Base-by-base conservation (phyloP, 2,329 filamentous ascomycete species). In the Penicillium sp. region DNA sequence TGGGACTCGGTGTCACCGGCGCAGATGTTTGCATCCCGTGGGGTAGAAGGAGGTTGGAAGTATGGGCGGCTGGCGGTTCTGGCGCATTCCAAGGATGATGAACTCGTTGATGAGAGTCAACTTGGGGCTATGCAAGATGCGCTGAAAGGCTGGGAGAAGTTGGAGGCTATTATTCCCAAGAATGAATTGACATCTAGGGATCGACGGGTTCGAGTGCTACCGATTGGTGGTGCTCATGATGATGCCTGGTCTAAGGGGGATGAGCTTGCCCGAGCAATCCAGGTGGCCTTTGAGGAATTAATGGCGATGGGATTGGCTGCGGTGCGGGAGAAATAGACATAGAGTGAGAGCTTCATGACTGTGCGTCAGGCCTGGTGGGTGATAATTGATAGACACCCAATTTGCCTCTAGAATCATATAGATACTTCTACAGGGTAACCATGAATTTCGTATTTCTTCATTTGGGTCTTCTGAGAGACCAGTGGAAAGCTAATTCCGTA, bases 101-200 rank as follows among this genome's bases (percentile, higher is more conserved):
- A 54, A 27, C 48, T 70, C 22, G 64, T 70, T 6, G 63, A 69
- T 50, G 40, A 44, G 30, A 45, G 41, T 1, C 68, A 71, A 45
- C 34, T 57, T 5, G 55, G 62, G 29, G 52, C 32, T 2, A 69
- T 77, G 73, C 52, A 72, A 69, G 46, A 72, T 59, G 59, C 69
- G 59, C 59, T 76, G 67, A 57, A 72, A 61, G 53, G 66, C 56
- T 67, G 71, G 71, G 60, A 74, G 32, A 28, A 29, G 18, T 15
- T 7, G 3, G 31, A 40, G 11, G 35, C 35, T 13, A 27, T 42
- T 11, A 37, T 42, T 9, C 30, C 41, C 4, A 28, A 32, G 30
- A 29, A 42, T 14, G 44, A 42, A 14, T 11, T 46, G 15, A 27
- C 37, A 1, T 56, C 57, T 61, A 58, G 62, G 63, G 54, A 56